Evolutionary conservation across 2,329 filamentous ascomycete genomes (phyloP).

Genomic region (Fusarium continuum): DNA sequence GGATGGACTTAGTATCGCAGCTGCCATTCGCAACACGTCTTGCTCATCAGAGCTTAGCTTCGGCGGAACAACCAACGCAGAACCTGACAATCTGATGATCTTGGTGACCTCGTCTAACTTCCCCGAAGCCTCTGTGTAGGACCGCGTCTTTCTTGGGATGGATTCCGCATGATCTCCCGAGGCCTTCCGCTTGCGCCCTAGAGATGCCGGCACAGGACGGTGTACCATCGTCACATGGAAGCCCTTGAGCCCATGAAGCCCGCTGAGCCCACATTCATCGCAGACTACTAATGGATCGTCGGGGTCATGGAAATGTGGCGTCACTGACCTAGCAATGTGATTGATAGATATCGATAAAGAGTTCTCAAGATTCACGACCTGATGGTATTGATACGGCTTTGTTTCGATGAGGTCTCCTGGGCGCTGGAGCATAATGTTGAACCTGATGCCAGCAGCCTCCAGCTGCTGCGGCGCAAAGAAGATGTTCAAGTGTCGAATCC

Average conservation of each 20-base stretch:
- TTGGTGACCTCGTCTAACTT: too few species aligned
- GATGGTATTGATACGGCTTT: neutral
- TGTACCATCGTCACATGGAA: slow-evolving; percentile 1
- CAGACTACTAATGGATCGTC: neutral
- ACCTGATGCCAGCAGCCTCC: neutral
- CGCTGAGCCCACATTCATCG: slow-evolving; percentile 1
- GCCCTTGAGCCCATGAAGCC: neutral
- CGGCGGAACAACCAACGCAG: too few species aligned
- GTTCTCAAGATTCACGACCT: neutral
- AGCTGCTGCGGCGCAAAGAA: slow-evolving; percentile 2
- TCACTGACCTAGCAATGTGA: neutral
- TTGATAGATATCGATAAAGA: slow-evolving; percentile 4
- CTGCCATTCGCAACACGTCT: too few species aligned
- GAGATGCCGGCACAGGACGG: too few species aligned
- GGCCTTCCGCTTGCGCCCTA: too few species aligned
- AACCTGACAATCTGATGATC: too few species aligned
- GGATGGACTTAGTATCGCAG: too few species aligned
- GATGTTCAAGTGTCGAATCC: slow-evolving; percentile 4
- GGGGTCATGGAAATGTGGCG: neutral
- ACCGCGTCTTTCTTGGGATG: too few species aligned
- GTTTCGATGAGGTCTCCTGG: neutral
- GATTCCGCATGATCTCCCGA: too few species aligned
- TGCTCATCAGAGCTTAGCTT: too few species aligned
- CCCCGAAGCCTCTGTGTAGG: too few species aligned
- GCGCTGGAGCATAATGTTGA: neutral